A percentile compares a stretch with the other conserved stretches of the same genome.
Conservation (phyloP, 768 basidiomycete genomes). For the Daedaleopsis nitida region DNA sequence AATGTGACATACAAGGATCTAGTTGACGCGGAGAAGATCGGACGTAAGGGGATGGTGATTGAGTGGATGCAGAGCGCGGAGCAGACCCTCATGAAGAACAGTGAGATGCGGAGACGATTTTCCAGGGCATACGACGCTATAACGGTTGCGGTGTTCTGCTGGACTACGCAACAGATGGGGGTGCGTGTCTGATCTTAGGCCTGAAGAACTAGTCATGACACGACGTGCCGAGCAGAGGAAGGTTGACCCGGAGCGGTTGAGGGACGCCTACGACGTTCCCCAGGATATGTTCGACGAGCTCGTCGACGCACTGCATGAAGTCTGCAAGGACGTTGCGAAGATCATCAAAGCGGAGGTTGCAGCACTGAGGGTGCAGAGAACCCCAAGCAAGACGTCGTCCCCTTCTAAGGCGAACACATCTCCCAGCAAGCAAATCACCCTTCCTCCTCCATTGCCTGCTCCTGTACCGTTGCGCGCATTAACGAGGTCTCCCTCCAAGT, state of each 20-base stretch:
- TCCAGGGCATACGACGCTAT: constrained; percentile 20
- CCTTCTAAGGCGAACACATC: neutral
- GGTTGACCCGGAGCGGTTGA: constrained; percentile 4
- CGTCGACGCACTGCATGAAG: constrained; percentile 11
- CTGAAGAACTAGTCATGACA: neutral
- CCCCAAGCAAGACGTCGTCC: neutral
- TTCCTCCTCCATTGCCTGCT: constrained; percentile 2
- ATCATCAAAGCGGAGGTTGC: constrained; percentile 13
- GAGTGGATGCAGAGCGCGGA: constrained; percentile 28
- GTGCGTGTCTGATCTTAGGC: constrained; percentile 3
- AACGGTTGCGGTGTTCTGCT: constrained; percentile 28
- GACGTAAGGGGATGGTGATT: constrained; percentile 15
- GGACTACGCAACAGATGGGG: constrained; percentile 25
- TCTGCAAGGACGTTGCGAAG: constrained; percentile 16
- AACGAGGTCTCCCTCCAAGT: constrained; percentile 26
- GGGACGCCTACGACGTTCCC: constrained; percentile 8
- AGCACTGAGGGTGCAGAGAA: neutral
- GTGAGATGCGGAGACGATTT: constrained; percentile 18
- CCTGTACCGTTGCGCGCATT: constrained; percentile 7
- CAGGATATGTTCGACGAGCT: constrained; percentile 22
- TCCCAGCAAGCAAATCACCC: neutral
- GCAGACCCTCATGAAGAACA: constrained; percentile 21
- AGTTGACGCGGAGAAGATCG: constrained; percentile 13
- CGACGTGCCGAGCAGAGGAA: constrained; percentile 3
- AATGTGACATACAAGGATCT: constrained; percentile 19